Evolutionary conservation across 306 rosid genomes (phyloP), one percentile per base, ranked within the genome.

Genomic region (Cicer arietinum): DNA sequence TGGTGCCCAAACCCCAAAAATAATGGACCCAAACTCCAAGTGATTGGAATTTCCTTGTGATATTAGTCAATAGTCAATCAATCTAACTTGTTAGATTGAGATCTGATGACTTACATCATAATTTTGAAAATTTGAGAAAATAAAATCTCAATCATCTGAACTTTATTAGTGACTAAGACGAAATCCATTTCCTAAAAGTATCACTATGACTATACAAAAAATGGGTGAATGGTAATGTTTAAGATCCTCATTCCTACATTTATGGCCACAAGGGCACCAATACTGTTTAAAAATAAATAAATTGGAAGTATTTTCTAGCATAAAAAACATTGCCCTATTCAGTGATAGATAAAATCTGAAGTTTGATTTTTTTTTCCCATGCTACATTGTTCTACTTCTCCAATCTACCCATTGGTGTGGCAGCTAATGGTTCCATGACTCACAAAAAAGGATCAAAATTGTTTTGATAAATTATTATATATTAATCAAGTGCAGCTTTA

Each of bases 401-500:
- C 74, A 69, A 69, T 25, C 78, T 77, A 89, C 80, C 73, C 77
- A 61, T 44, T 52, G 69, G 20, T 69, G 67, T 59, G 50, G 77
- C 67, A 7, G 79, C 71, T 69, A 76, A 79, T 70, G 77, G 63
- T 39, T 68, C 75, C 66, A 64, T 73, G 75, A 63, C 75, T 78
- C 61, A 57, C 17, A 75, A 64, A 64, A 64, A 12, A 56, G 57
- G 80, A 65, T 80, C 85, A 83, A 86, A 84, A 88, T 16, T 81
- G 82, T 64, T 78, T 60, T 77, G 54, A 56, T 43, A 74, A 60
- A 20, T 67, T 42, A 58, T 43, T 35, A 20, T 54, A 69, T 74
- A 76, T 85, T 74, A 93, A 79, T 93, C 98, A 64, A 93, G 88
- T 43, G 97, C 97, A 45, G 98, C 89, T 85, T 93, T 92, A 84